phyloP scores from a whole-genome alignment of 176 grass and related monocot species.

The Carex parvula region DNA sequence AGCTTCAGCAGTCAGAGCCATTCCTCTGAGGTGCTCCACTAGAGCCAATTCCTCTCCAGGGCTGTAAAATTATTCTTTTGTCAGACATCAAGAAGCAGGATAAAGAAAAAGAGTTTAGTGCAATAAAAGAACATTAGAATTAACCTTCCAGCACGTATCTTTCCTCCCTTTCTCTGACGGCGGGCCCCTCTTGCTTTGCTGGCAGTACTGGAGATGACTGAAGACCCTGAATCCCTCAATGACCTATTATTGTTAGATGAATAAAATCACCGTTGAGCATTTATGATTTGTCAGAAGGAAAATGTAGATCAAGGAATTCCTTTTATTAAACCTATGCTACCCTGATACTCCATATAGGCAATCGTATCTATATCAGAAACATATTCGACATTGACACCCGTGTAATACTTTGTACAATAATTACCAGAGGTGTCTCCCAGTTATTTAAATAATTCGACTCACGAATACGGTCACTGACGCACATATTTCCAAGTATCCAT shows the following conservation, averaged over 20 bases:
- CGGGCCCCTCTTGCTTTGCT: slow-evolving; percentile 56
- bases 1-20: slow-evolving; percentile 47
- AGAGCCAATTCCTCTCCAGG: slow-evolving; percentile 93
- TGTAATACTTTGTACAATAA: neutral
- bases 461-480: neutral
- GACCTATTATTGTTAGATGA: slow-evolving; percentile 41
- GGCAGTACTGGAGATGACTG: slow-evolving; percentile 57
- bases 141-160: slow-evolving; percentile 92
- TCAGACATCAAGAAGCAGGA: neutral
- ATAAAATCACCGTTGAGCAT: neutral
- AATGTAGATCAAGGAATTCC: neutral
- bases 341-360: neutral
- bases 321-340: neutral
- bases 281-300: neutral
- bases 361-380: neutral
- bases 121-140: neutral
- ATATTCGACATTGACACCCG: neutral
- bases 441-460: neutral
- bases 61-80: slow-evolving; percentile 25
- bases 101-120: neutral
- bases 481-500: neutral
- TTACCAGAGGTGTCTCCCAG: neutral
- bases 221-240: slow-evolving; percentile 53
- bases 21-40: slow-evolving; percentile 82
- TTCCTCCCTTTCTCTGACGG: slow-evolving; percentile 66